Evolutionary conservation across 2,329 filamentous ascomycete genomes (phyloP), one percentile per base, ranked within the genome.

Genomic region (Xylaria sp.): DNA sequence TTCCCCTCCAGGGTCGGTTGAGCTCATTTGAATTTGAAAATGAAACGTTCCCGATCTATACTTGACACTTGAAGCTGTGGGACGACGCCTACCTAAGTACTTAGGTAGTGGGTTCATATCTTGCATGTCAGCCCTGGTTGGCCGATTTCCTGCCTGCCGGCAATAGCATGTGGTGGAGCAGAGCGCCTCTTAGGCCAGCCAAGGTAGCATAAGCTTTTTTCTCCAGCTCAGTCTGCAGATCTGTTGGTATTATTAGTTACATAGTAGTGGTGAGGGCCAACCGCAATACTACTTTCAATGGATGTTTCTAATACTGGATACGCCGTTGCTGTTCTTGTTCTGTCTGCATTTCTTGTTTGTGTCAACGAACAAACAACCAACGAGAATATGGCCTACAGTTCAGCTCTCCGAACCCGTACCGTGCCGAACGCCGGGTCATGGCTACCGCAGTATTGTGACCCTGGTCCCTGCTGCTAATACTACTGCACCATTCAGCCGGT

Each of bases 151-250:
- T 29, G 40, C 38, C 58, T 29, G 40, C 41, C 41, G 48, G 31
- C 29, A 25, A 37, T 23, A 44, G 19, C 31, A 41, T 48, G 49
- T 49, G 49, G 57, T 49, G 37, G 21, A 43, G 19, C 21, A 21
- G 43, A n/a, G n/a, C n/a, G n/a, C 27, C 52, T 37, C 7, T 35
- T 29, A 53, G 31, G 56, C 19, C 29, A 11, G 54, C 59, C 54
- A 54, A 62, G 49, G 38, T 13, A 37, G 27, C 29, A 54, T 10
- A 58, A 58, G 59, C 59, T 62, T 62, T 62, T 48, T 29, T 33
- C 19, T 25, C 49, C n/a, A 43, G 54, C 31, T 37, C 11, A 17
- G 21, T 15, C 52, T 37, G 9, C 21, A 55, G 31, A 49, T 47
- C 23, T 3, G 17, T 53, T 33, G 29, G 13, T 35, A 10, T 29